Percentiles rank a stretch among this genome's conserved stretches.
Conservation (phyloP, 495 filamentous ascomycete genomes). For the Aspergillus baeticus region DNA sequence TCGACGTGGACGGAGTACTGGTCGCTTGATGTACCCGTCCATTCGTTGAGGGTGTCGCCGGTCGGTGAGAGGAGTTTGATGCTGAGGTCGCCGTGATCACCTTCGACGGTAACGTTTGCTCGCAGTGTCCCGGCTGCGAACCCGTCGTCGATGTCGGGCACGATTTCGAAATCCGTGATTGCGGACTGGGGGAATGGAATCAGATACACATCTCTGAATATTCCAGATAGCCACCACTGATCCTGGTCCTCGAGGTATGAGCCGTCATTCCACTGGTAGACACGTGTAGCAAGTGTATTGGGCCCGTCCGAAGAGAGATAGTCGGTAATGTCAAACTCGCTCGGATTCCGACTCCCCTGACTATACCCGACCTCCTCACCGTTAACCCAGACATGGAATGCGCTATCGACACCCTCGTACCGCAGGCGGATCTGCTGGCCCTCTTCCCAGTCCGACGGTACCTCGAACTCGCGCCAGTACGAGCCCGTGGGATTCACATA, state of each 20-base stretch:
- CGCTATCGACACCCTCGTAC: constrained; percentile 20
- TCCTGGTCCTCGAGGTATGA: constrained; percentile 18
- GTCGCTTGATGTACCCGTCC: neutral
- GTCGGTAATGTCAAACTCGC: constrained; percentile 15
- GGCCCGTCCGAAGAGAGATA: constrained; percentile 42
- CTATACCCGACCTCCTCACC: constrained; percentile 13
- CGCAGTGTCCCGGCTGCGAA: neutral
- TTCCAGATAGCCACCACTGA: constrained; percentile 15
- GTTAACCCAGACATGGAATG: constrained; percentile 21
- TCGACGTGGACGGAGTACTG: neutral
- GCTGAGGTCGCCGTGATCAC: neutral
- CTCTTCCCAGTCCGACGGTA: constrained; percentile 31
- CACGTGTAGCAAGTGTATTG: constrained; percentile 5
- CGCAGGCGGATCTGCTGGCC: constrained; percentile 15
- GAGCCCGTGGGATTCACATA: constrained; percentile 55
- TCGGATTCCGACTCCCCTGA: constrained; percentile 13
- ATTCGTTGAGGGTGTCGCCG: neutral
- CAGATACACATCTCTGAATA: constrained; percentile 5
- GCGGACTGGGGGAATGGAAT: neutral
- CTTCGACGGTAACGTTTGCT: neutral
- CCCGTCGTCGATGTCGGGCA: neutral
- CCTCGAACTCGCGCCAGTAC: constrained; percentile 50
- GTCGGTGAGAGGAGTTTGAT: neutral
- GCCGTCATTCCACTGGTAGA: constrained; percentile 16
- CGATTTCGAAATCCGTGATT: neutral